Conservation (phyloP, 257 asterid genomes). For the Solanum phureja region DNA sequence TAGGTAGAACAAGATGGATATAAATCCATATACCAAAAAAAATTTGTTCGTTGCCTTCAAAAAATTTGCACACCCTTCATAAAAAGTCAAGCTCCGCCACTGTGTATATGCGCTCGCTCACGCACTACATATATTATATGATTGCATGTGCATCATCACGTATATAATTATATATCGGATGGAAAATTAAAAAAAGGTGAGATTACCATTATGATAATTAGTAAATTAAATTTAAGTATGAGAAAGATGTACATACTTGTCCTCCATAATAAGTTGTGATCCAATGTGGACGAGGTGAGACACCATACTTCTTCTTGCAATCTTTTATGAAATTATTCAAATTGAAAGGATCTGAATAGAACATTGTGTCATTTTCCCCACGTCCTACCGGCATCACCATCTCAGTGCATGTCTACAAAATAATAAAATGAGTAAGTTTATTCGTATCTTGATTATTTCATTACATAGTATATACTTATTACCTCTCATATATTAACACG, state of each 20-base stretch:
- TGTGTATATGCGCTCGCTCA: background rate
- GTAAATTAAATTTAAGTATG: too few species aligned
- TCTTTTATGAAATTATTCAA: background rate
- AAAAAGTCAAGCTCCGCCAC: too few species aligned
- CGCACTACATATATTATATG: background rate
- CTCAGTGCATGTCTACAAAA: constrained; percentile 29
- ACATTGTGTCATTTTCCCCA: constrained; percentile 24
- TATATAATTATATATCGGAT: background rate
- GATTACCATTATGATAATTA: background rate
- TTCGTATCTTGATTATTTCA: background rate
- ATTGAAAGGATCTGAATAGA: constrained; percentile 18
- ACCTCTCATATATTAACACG: too few species aligned
- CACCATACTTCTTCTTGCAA: constrained; percentile 18
- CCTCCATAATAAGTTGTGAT: constrained; percentile 38
- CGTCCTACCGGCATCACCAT: constrained; percentile 31
- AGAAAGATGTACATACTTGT: constrained; percentile 12
- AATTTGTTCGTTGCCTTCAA: too few species aligned
- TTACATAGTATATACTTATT: background rate
- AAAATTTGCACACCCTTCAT: too few species aligned
- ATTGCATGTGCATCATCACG: background rate
- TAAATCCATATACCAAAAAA: too few species aligned
- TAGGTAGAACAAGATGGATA: too few species aligned
- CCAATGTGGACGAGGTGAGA: constrained; percentile 38
- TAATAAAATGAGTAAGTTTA: background rate
- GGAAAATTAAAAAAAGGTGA: background rate